These are phyloP conservation scores for Leishmania major DNA, from an alignment of 208 protist genomes.

Conservation along the genomic window DNA sequence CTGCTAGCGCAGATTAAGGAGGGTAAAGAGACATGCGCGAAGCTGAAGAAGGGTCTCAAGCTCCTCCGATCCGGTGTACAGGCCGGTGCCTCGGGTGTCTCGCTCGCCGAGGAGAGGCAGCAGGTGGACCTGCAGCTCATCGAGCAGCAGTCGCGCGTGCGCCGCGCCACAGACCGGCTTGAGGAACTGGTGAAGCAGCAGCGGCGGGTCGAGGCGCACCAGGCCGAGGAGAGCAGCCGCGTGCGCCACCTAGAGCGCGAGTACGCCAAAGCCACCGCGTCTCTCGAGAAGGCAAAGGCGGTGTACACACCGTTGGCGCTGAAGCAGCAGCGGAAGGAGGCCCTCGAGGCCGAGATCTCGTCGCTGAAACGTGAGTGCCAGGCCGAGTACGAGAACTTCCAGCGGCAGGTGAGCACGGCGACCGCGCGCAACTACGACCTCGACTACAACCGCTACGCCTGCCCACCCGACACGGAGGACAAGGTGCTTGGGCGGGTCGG, in stretches of 20 bases:
- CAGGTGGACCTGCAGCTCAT: constrained; percentile 71
- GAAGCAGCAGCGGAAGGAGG: constrained; percentile 46
- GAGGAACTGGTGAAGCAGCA: constrained; percentile 60
- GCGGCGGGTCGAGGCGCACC: constrained; percentile 35
- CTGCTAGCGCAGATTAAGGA: constrained; percentile 62
- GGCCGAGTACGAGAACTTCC: constrained; percentile 61
- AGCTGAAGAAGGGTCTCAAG: constrained; percentile 73
- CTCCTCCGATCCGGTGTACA: constrained; percentile 80
- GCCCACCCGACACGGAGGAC: constrained; percentile 41
- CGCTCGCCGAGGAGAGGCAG: constrained; percentile 75
- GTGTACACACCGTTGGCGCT: constrained; percentile 38
- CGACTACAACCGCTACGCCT: constrained; percentile 60
- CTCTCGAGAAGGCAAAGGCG: constrained; percentile 40
- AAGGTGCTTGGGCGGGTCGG: constrained; percentile 93
- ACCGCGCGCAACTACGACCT: constrained; percentile 59
- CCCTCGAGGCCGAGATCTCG: constrained; percentile 43
- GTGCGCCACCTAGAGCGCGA: constrained; percentile 40
- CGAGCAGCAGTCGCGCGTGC: constrained; percentile 42
- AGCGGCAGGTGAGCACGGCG: constrained; percentile 46
- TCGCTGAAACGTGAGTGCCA: constrained; percentile 60
- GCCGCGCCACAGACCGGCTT: constrained; percentile 50
- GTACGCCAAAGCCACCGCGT: constrained; percentile 29
- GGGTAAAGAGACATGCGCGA: constrained; percentile 46
- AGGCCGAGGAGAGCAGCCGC: constrained; percentile 38
- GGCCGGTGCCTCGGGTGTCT: constrained; percentile 76